Evolutionary conservation across 805 yeast genomes (phyloP).

Genomic region (Saccharomycopsis malanga): DNA sequence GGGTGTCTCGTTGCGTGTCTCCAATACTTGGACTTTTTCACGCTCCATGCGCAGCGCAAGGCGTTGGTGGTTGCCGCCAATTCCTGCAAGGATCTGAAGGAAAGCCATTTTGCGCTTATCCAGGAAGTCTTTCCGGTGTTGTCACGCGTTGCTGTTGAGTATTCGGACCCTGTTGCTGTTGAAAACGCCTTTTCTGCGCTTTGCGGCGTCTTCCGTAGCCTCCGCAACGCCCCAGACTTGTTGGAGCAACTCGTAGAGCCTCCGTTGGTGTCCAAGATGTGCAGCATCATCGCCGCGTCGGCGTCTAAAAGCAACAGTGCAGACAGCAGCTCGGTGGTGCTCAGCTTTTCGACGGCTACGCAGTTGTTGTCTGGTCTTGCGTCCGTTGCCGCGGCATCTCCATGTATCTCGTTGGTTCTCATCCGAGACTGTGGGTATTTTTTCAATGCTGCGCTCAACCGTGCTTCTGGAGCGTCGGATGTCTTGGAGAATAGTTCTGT

Average conservation of each 20-base stretch:
- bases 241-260: constrained; percentile 39
- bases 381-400: constrained; percentile 38
- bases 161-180: constrained; percentile 50
- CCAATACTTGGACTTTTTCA: constrained; percentile 77
- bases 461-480: constrained; percentile 35
- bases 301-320: constrained; percentile 13
- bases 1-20: constrained; percentile 62
- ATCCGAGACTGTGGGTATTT: constrained; percentile 43
- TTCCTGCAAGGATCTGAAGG: constrained; percentile 46
- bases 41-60: constrained; percentile 81
- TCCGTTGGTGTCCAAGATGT: constrained; percentile 7
- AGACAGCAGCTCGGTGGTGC: constrained; percentile 18
- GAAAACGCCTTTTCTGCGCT: constrained; percentile 64
- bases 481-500: neutral
- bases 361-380: constrained; percentile 32
- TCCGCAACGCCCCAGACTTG: constrained; percentile 35
- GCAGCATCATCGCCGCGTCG: constrained; percentile 23
- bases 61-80: constrained; percentile 69
- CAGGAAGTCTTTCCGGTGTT: constrained; percentile 53
- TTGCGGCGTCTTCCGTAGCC: constrained; percentile 48
- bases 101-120: constrained; percentile 39
- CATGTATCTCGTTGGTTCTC: constrained; percentile 36
- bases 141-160: constrained; percentile 44
- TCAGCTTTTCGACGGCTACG: constrained; percentile 19
- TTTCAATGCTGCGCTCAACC: constrained; percentile 43